These are phyloP conservation scores for Fusarium lyarnte DNA, from an alignment of 2,329 filamentous ascomycete genomes.

Conservation along the genomic window DNA sequence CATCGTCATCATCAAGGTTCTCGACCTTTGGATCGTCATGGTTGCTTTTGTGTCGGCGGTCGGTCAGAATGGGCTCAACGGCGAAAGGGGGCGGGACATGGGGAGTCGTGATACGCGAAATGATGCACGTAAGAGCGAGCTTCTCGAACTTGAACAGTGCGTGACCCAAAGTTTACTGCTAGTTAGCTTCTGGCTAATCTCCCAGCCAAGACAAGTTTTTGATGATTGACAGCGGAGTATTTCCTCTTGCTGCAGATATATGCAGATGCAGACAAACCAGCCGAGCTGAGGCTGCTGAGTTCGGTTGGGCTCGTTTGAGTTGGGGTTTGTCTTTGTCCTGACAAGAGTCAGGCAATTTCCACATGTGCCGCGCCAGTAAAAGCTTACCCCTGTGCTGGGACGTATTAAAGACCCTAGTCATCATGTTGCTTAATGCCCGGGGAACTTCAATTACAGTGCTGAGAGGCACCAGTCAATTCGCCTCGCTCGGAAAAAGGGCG, in stretches of 20 bases:
- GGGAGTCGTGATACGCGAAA: slow-evolving; percentile 32
- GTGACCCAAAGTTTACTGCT: neutral
- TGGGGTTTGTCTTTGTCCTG: neutral
- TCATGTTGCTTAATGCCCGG: neutral
- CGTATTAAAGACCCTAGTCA: slow-evolving; percentile 1
- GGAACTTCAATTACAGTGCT: neutral
- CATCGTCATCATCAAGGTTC: slow-evolving; percentile 26
- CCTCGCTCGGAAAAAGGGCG: neutral
- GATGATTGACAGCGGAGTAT: slow-evolving; percentile 8
- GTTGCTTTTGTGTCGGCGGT: neutral
- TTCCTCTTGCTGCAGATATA: neutral
- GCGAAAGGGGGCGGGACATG: slow-evolving; percentile 23
- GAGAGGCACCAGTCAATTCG: neutral
- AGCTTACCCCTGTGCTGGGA: slow-evolving; percentile 23
- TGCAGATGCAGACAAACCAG: neutral
- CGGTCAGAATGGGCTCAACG: neutral
- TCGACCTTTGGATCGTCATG: neutral
- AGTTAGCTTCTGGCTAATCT: neutral
- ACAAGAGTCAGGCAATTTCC: slow-evolving; percentile 32
- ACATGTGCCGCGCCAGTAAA: slow-evolving; percentile 26
- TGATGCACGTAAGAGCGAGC: slow-evolving; percentile 32
- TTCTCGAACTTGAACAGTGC: slow-evolving; percentile 20
- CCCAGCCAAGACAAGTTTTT: neutral
- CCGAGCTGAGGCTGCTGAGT: slow-evolving; percentile 5
- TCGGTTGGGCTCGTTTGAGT: neutral